Evolutionary conservation across 768 basidiomycete genomes (phyloP).

Genomic region (Lenzites betulinus): DNA sequence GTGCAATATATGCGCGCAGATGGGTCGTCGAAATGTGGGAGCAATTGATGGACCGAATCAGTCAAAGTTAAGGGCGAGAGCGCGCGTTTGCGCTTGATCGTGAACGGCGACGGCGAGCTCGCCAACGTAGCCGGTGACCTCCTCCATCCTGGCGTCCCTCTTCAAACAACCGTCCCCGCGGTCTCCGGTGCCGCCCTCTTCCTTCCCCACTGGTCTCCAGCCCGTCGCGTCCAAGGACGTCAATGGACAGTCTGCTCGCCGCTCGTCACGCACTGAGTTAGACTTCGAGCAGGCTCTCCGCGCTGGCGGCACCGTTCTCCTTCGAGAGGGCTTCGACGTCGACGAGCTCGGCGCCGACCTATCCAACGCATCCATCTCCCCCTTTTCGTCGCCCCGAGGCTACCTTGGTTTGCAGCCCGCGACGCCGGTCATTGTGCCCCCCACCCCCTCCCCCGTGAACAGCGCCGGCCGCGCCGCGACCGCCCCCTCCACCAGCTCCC

Average conservation of each 20-base stretch:
- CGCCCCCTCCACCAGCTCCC: constrained; percentile 34
- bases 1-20: constrained; percentile 9
- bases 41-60: constrained; percentile 5
- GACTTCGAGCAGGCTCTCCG: constrained; percentile 81
- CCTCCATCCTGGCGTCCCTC: constrained; percentile 64
- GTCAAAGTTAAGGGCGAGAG: not conserved
- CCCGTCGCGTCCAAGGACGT: constrained; percentile 58
- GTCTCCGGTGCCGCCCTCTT: constrained; percentile 45
- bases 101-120: constrained; percentile 8
- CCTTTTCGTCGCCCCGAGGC: constrained; percentile 45
- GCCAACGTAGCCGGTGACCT: constrained; percentile 10
- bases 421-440: constrained; percentile 65
- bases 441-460: constrained; percentile 58
- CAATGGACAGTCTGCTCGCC: constrained; percentile 41
- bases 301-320: constrained; percentile 63
- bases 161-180: constrained; percentile 53
- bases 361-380: constrained; percentile 41
- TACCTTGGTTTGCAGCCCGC: constrained; percentile 47
- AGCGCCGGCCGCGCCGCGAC: constrained; percentile 26
- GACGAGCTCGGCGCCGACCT: constrained; percentile 60
- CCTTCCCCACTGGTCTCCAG: constrained; percentile 54
- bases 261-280: constrained; percentile 72
- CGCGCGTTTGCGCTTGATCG: not conserved
- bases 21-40: not conserved
- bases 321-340: constrained; percentile 74